phyloP scores from a whole-genome alignment of 495 filamentous ascomycete species.

The Aspergillus asperescens region DNA sequence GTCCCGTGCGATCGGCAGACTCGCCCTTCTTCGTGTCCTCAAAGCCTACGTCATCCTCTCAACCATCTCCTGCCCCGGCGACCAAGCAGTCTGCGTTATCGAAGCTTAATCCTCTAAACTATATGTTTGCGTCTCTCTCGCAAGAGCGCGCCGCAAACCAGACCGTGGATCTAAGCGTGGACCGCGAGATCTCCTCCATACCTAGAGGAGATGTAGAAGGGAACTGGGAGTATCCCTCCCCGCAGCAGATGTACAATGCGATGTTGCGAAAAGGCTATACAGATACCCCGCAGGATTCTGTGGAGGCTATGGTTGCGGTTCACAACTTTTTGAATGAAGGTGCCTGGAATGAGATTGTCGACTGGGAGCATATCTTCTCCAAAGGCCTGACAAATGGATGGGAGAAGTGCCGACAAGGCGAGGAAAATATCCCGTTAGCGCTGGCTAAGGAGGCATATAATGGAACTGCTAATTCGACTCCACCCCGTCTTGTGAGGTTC shows the following conservation, averaged over 20 bases:
- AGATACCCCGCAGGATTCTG: conserved; percentile 84
- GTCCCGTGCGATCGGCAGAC: conserved; percentile 47
- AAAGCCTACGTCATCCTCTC: conserved; percentile 22
- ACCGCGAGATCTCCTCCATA: conserved; percentile 78
- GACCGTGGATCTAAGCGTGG: conserved; percentile 63
- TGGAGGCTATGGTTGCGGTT: conserved; percentile 95
- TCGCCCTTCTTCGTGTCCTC: conserved; percentile 38
- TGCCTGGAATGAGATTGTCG: conserved; percentile 88
- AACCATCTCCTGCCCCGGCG: conserved; percentile 21
- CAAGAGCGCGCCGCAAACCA: conserved; percentile 71
- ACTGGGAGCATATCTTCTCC: conserved; percentile 83
- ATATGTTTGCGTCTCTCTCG: conserved; percentile 85
- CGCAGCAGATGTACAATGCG: conserved; percentile 99
- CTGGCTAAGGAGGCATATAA: conserved; percentile 34
- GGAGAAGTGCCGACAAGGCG: conserved; percentile 67
- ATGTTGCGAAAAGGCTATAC: conserved; percentile 92
- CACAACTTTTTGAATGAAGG: conserved; percentile 99
- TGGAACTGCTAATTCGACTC: conserved; percentile 35
- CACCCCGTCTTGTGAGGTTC: conserved; percentile 75
- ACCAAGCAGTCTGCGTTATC: conserved; percentile 50
- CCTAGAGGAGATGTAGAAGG: conserved; percentile 66
- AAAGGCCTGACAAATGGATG: conserved; percentile 66
- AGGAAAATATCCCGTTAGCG: conserved; percentile 50
- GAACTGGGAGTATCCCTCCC: conserved; percentile 97
- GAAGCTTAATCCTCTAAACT: conserved; percentile 88